Evolutionary conservation across 305 asterid species (phyloP), one percentile per base, ranked within the genome.

Genomic region (Fraxinus dipetala): DNA sequence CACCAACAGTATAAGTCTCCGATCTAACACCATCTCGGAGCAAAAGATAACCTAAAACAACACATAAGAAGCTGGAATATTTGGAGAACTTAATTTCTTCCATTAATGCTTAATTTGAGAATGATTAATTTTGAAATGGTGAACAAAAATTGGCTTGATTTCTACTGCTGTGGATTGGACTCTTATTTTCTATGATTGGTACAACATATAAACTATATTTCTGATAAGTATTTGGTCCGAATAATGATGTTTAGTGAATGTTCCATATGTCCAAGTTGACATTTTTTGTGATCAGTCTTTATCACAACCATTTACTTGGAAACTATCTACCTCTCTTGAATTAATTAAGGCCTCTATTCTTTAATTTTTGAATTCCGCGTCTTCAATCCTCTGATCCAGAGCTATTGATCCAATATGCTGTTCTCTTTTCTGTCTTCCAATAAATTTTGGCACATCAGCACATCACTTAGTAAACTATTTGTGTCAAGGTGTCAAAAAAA

Each of bases 1-100:
- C 85, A 2, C 85, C 78, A 5, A 82, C 85, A 0, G 35, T 24
- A 77, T 69, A 77, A 69, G 63, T 77, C 54, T 77, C 85, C 34
- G 56, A 43, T 24, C 20, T 69, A 70, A 48, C 32, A 70, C 78
- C 18, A 11, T 34, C 26, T 35, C 77, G 75, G 20, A 82, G 61
- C 26, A 54, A 69, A 77, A 76, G 1, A 30, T 54, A 67, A 10
- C 20, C 18, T 2, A 67, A 32, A 31, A 14, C 9, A 77, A 34
- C 22, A 34, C n/a, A 40, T 5, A 28, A 13, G 30, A 67, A 40
- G 76, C 8, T 54, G 6, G 6, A 5, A 54, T 54, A 16, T 54
- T 54, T 54, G 63, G 24, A 16, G 63, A 54, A 54, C 20, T n/a
- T 43, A 3, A 54, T 54, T 54, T 14, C 63, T 54, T 54, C 63